Conservation (phyloP, 306 rosid genomes). For the Cucurbita moschata region DNA sequence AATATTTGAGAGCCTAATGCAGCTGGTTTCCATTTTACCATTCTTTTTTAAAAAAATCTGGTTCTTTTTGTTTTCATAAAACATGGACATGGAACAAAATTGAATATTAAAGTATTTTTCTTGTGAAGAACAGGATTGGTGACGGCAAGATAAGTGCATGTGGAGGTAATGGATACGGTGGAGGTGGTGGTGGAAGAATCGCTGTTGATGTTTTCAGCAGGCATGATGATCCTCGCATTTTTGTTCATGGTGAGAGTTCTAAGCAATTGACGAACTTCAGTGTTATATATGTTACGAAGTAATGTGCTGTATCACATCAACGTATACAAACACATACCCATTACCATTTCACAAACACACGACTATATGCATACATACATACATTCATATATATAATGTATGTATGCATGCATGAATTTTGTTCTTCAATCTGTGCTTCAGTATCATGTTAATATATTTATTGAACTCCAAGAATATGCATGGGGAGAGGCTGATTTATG, state of each 20-base stretch:
- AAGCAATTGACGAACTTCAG: not conserved
- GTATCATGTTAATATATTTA: not conserved
- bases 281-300: not conserved
- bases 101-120: slow-evolving; percentile 2
- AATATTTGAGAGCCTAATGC: not conserved
- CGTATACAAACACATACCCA: not conserved
- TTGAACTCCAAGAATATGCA: not conserved
- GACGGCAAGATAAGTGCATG: slow-evolving; percentile 48
- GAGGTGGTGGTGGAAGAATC: slow-evolving; percentile 60
- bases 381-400: not conserved
- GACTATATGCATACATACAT: not conserved
- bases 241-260: slow-evolving; percentile 40
- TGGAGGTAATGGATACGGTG: slow-evolving; percentile 48
- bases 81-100: not conserved
- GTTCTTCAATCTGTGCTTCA: not conserved
- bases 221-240: slow-evolving; percentile 40
- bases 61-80: not conserved
- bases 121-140: slow-evolving; percentile 41
- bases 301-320: not conserved
- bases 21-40: not conserved
- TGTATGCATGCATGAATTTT: not conserved
- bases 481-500: not conserved
- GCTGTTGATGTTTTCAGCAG: slow-evolving; percentile 52
- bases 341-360: not conserved
- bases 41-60: not conserved